Base-by-base conservation (phyloP, 768 basidiomycete genomes). In the Agrocybe pediades region DNA sequence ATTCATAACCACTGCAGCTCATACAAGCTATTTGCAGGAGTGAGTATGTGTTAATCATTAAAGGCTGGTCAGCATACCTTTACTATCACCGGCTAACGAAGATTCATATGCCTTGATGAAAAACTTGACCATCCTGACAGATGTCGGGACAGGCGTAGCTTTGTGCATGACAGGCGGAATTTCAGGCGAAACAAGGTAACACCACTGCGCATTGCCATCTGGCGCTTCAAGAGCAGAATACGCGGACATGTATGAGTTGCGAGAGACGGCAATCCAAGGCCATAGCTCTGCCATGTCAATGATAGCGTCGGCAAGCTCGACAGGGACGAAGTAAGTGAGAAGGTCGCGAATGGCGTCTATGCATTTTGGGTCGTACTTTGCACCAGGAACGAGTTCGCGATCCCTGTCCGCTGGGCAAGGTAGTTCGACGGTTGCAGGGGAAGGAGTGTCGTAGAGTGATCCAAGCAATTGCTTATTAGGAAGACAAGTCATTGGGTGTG, bases 121-220 rank as follows among this genome's bases (percentile, higher is more conserved):
- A 41, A 66, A 66, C 21, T 56, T 58, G 36, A 66, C 62, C 52
- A 60, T 65, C 29, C 58, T 62, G 33, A 66, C 63, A 2, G 41
- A 40, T 4, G 65, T 66, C 9, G 63, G 57, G n/a, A 66, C 15
- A n/a, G 42, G 13, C 2, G 39, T 27, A 6, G 57, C 60, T 19
- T 62, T 51, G 17, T 54, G 55, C 30, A 53, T 41, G 6, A 64
- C n/a, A 8, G 61, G 44, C 13, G 65, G 62, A 19, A 67, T 52
- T 23, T 52, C 42, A 0, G 65, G 65, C 0, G 62, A 57, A 13
- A 67, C 55, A 21, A 67, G 60, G 41, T 62, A 67, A 41, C 65
- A 65, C 65, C 65, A 67, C 47, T 65, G 62, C 2, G 63, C 65
- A 41, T 67, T 57, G n/a, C 47, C 26, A 41, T 67, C 62, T 13